Evolutionary conservation across 208 protist genomes (phyloP).

Genomic region (Phytomonas sp.): DNA sequence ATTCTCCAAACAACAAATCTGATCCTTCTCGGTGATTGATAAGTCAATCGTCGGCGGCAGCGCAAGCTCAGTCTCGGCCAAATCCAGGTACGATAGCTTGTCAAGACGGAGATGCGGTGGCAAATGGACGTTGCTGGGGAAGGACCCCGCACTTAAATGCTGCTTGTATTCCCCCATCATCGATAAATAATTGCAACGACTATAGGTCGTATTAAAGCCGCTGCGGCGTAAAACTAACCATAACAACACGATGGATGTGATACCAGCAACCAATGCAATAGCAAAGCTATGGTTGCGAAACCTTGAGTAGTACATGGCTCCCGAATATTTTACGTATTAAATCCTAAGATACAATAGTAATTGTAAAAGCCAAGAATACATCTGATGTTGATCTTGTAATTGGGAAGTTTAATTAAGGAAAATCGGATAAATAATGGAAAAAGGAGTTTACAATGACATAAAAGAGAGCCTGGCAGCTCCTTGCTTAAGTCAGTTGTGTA

Average conservation of each 20-base stretch:
- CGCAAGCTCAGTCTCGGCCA: slow-evolving; percentile 66
- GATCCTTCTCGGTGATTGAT: slow-evolving; percentile 38
- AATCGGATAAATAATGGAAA: background rate
- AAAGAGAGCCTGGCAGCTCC: background rate
- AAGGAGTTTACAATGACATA: slow-evolving; percentile 3
- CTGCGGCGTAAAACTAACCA: slow-evolving; percentile 68
- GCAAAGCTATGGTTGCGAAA: slow-evolving; percentile 49
- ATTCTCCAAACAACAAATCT: slow-evolving; percentile 44
- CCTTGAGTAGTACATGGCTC: background rate
- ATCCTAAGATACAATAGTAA: slow-evolving; percentile 11
- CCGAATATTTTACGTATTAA: background rate
- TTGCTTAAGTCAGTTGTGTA: background rate
- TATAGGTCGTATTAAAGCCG: slow-evolving; percentile 80
- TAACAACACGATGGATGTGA: slow-evolving; percentile 54
- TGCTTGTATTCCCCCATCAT: slow-evolving; percentile 84
- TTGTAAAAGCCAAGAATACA: slow-evolving; percentile 7
- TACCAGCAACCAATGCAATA: slow-evolving; percentile 52
- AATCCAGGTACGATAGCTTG: slow-evolving; percentile 63
- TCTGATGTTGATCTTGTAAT: background rate
- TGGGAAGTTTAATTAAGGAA: slow-evolving; percentile 8
- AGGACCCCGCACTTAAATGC: slow-evolving; percentile 59
- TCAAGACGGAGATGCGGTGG: slow-evolving; percentile 80
- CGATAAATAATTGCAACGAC: slow-evolving; percentile 61
- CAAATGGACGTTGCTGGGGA: slow-evolving; percentile 58
- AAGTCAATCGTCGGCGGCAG: slow-evolving; percentile 72